Conservation (phyloP, 805 yeast genomes). For the Jamesozyma rosinii region DNA sequence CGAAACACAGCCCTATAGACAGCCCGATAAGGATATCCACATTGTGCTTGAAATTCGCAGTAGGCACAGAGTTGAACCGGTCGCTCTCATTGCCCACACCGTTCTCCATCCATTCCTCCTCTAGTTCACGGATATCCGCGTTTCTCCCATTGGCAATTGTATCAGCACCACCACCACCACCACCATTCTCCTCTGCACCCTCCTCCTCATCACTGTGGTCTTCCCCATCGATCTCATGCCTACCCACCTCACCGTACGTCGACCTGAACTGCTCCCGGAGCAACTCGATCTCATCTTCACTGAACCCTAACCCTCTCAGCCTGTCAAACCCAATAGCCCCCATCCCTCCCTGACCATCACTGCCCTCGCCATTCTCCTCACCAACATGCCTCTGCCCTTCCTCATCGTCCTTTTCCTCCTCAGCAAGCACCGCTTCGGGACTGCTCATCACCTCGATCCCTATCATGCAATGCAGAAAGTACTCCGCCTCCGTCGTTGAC, state of each 20-base stretch:
- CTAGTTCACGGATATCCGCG: slow-evolving; percentile 52
- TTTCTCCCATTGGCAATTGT: slow-evolving; percentile 13
- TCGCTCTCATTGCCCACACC: slow-evolving; percentile 46
- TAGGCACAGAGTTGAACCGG: slow-evolving; percentile 34
- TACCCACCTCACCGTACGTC: slow-evolving; percentile 44
- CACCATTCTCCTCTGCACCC: slow-evolving; percentile 11
- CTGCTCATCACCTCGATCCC: slow-evolving; percentile 40
- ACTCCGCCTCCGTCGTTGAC: slow-evolving; percentile 19
- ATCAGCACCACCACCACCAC: slow-evolving; percentile 8
- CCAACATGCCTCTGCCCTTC: slow-evolving; percentile 3
- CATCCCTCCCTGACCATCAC: slow-evolving; percentile 25
- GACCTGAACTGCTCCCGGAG: slow-evolving; percentile 65
- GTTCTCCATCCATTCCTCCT: slow-evolving; percentile 83
- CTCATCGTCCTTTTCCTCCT: slow-evolving; percentile 44
- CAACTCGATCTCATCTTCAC: slow-evolving; percentile 64
- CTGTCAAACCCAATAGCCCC: slow-evolving; percentile 81
- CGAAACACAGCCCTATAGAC: slow-evolving; percentile 64
- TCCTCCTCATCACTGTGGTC: slow-evolving; percentile 8
- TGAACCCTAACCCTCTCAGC: slow-evolving; percentile 71
- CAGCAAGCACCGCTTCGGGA: slow-evolving; percentile 44
- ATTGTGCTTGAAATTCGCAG: slow-evolving; percentile 40
- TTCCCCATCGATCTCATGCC: slow-evolving; percentile 11
- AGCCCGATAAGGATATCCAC: slow-evolving; percentile 64
- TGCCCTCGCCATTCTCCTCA: slow-evolving; percentile 4
- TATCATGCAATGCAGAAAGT: slow-evolving; percentile 72